These are phyloP conservation scores for Sanghuangporus baumii DNA, from an alignment of 1,284 basidiomycete species.

Conservation along the genomic window DNA sequence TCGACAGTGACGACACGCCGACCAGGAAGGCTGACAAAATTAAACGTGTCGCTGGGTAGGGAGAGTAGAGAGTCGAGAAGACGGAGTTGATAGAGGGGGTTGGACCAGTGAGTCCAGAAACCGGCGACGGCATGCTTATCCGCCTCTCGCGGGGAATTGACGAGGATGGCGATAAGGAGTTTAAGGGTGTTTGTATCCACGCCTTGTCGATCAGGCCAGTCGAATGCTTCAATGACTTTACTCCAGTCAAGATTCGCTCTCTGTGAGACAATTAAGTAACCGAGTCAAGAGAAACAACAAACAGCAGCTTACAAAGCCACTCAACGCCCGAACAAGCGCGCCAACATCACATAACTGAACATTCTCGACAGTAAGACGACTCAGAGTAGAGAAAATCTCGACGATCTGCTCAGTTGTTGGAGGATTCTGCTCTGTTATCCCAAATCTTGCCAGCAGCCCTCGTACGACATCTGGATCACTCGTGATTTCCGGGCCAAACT, in stretches of 20 bases:
- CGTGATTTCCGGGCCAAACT: constrained; percentile 73
- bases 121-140: constrained; percentile 74
- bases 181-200: constrained; percentile 82
- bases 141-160: constrained; percentile 64
- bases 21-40: constrained; percentile 81
- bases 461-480: constrained; percentile 64
- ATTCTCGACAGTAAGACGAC: constrained; percentile 66
- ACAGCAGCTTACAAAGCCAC: constrained; percentile 51
- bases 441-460: constrained; percentile 65
- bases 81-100: constrained; percentile 81
- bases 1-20: constrained; percentile 80
- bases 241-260: constrained; percentile 71
- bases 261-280: constrained; percentile 32
- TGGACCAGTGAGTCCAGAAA: constrained; percentile 82
- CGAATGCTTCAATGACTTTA: constrained; percentile 72
- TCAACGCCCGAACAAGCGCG: constrained; percentile 65
- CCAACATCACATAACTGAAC: constrained; percentile 68
- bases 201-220: constrained; percentile 69
- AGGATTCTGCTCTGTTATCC: constrained; percentile 59
- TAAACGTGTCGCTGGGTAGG: constrained; percentile 85
- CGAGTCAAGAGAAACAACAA: neutral
- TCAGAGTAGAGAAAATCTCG: constrained; percentile 62
- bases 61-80: constrained; percentile 86
- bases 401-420: constrained; percentile 65
- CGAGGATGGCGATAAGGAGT: constrained; percentile 72